Evolutionary conservation across 179 eudicot species (phyloP).

Genomic region (Silene noctiflora): DNA sequence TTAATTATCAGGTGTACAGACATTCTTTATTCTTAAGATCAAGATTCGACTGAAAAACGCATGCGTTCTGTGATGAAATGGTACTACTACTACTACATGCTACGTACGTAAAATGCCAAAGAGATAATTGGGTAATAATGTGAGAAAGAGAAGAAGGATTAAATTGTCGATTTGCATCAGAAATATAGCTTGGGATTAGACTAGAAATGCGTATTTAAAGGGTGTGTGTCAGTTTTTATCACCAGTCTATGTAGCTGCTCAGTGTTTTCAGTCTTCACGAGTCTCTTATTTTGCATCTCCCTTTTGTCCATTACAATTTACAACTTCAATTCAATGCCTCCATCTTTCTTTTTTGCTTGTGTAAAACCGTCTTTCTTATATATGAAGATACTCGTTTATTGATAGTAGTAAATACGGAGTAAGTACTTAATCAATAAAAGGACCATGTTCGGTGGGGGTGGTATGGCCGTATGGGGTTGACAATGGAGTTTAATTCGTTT

Average conservation of each 20-base stretch:
- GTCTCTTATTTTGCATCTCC: slow-evolving; percentile 2
- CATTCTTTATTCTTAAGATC: slow-evolving; percentile 2
- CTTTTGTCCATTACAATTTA: not conserved
- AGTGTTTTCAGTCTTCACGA: slow-evolving; percentile 3
- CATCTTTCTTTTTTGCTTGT: too few species aligned
- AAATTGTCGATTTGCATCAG: not conserved
- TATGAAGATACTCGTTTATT: too few species aligned
- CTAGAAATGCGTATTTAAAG: not conserved
- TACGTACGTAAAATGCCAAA: not conserved
- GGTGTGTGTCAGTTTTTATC: slow-evolving; percentile 8
- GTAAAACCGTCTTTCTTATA: too few species aligned
- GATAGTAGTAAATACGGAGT: too few species aligned
- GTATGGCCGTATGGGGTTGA: too few species aligned
- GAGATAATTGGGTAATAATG: not conserved
- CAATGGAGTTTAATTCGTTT: too few species aligned
- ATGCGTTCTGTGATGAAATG: slow-evolving; percentile 19
- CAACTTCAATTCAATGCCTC: not conserved
- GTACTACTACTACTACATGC: not conserved
- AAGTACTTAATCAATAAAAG: too few species aligned
- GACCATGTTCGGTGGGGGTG: too few species aligned
- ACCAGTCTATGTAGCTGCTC: not conserved
- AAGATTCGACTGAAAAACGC: slow-evolving; percentile 24
- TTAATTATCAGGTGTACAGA: not conserved
- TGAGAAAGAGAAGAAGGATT: not conserved
- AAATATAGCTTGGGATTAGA: slow-evolving; percentile 3